Base-by-base conservation (phyloP, 768 basidiomycete species). In the Boletales sp. region DNA sequence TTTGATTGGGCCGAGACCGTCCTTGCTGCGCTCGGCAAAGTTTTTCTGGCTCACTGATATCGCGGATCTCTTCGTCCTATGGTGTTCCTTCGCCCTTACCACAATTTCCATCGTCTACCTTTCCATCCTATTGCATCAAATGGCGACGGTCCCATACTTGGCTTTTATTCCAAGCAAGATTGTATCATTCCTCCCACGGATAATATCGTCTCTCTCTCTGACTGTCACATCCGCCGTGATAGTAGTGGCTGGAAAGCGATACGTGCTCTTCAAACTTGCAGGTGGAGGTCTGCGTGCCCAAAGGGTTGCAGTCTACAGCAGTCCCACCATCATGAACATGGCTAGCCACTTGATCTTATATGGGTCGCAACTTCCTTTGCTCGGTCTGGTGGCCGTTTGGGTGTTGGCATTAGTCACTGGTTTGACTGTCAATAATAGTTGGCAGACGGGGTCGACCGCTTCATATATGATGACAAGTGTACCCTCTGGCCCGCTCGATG, bases 161-260 rank as follows among this genome's bases (percentile, higher is more conserved):
- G 15, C 34, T 0, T 15, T 7, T 12, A 15, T 5, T 13, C 11
- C 34, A 2, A 15, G 15, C 5, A 5, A 1, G 34, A 7, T 13
- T 12, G 6, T 48, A 12, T 48, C 49, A 6, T 34, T 37, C 42
- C 41, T 56, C 5, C 58, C 56, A 19, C 39, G 52, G 29, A 29
- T 17, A 11, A 35, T 56, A 41, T 51, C 56, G 17, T n/a, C 60
- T 7, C 50, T 58, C 9, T 50, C 56, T 2, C 17, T 46, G 2
- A 27, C 50, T 7, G 30, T 62, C 40, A 54, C 52, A 5, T 62
- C 52, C 1, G 57, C 51, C 7, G n/a, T 62, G 41, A 43, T 54
- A n/a, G 43, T 59, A 43, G 43, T 62, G 4, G 44, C 42, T 0
- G 54, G 60, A n/a, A 56, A 52, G 21, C 50, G 57, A 24, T 60